Percentiles rank a stretch among this genome's conserved stretches.
Conservation (phyloP, 495 filamentous ascomycete genomes). For the Xylaria flabelliformis region DNA sequence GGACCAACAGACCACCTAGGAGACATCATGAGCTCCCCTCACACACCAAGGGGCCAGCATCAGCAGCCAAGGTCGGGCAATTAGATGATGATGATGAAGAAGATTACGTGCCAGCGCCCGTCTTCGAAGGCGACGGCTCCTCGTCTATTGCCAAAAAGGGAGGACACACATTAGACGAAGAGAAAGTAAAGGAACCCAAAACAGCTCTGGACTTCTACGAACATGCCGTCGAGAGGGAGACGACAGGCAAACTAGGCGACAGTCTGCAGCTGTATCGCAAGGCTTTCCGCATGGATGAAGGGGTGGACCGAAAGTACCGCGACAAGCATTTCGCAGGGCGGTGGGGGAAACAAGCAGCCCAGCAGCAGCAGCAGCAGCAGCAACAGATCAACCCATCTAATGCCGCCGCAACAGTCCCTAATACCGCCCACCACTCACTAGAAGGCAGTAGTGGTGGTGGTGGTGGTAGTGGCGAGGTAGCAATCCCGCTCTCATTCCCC, state of each 20-base stretch:
- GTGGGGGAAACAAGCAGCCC: constrained; percentile 41
- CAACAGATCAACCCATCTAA: constrained; percentile 60
- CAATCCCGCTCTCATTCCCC: constrained; percentile 53
- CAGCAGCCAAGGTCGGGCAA: constrained; percentile 15
- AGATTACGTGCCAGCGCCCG: constrained; percentile 45
- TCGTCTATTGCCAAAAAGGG: constrained; percentile 23
- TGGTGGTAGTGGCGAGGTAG: constrained; percentile 9
- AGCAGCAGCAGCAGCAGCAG: constrained; percentile 42
- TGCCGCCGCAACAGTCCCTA: constrained; percentile 58
- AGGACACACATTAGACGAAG: constrained; percentile 27
- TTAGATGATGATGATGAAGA: constrained; percentile 51
- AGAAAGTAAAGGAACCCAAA: constrained; percentile 58
- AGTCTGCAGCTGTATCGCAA: constrained; percentile 88
- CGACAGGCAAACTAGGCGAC: constrained; percentile 83
- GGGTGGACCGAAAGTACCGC: constrained; percentile 84
- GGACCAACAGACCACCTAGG: constrained; percentile 31
- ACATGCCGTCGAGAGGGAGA: constrained; percentile 86
- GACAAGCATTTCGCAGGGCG: constrained; percentile 84
- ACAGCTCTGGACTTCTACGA: constrained; percentile 95
- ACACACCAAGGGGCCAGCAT: constrained; percentile 29
- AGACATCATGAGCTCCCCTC: constrained; percentile 33
- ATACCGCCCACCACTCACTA: constrained; percentile 63
- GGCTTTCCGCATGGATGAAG: constrained; percentile 86
- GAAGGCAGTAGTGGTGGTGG: constrained; percentile 51
- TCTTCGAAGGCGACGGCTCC: constrained; percentile 45